Conservation (phyloP, 768 basidiomycete species). For the Phanerodontia chrysosporium region DNA sequence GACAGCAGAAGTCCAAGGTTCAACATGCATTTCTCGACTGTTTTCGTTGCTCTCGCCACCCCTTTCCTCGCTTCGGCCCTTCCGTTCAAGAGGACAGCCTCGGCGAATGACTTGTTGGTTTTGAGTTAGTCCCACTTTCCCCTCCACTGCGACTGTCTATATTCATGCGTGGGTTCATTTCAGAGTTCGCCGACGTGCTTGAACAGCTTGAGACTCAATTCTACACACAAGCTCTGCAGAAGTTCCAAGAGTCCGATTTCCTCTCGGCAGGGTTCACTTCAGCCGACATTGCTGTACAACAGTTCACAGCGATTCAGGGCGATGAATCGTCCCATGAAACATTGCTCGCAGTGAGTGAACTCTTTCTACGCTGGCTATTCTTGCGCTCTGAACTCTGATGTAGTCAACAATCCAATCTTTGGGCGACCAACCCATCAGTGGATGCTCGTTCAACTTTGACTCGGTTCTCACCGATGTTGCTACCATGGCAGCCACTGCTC, state of each 20-base stretch:
- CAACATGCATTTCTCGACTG: constrained; percentile 22
- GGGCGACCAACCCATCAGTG: constrained; percentile 48
- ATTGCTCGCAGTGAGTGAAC: constrained; percentile 43
- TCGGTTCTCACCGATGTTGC: constrained; percentile 57
- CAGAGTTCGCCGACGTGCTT: constrained; percentile 74
- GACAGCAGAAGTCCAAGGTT: constrained; percentile 13
- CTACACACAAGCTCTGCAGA: constrained; percentile 60
- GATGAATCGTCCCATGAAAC: constrained; percentile 63
- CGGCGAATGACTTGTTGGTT: constrained; percentile 45
- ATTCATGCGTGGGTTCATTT: neutral
- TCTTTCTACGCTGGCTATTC: neutral
- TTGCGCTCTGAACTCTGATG: neutral
- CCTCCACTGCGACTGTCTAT: neutral
- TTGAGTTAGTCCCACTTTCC: constrained; percentile 44
- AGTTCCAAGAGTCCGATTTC: constrained; percentile 66
- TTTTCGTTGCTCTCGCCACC: constrained; percentile 23
- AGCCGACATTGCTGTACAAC: constrained; percentile 50
- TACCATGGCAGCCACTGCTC: constrained; percentile 68
- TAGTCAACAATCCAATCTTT: constrained; percentile 48
- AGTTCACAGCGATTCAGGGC: constrained; percentile 51
- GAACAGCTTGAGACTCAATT: constrained; percentile 71
- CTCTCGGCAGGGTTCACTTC: constrained; percentile 58
- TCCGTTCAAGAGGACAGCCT: constrained; percentile 32
- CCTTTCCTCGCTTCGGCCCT: constrained; percentile 20
- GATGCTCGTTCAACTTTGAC: constrained; percentile 68